These are phyloP conservation scores for Lichtheimia corymbifera DNA, from an alignment of 371 early-diverging fungal genomes.

Conservation along the genomic window DNA sequence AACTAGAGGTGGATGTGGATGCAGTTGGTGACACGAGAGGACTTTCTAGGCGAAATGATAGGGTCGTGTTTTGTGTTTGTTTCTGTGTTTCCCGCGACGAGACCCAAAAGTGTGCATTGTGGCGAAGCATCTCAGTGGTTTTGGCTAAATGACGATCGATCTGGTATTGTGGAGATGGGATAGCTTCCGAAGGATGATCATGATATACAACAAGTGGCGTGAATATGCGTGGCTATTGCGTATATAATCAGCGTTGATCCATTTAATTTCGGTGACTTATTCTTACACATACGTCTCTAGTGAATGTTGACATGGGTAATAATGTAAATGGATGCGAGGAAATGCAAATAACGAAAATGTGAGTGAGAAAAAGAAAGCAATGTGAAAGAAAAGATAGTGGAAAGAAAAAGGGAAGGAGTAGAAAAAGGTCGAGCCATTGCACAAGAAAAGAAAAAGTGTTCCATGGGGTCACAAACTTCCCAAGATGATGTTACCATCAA, in stretches of 20 bases:
- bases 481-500: too few relatives aligned
- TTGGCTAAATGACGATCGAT: conserved; percentile 37
- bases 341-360: conserved; percentile 9
- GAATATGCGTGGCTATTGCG: conserved; percentile 12
- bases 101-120: conserved; percentile 41
- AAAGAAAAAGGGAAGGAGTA: background rate
- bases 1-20: conserved; percentile 1
- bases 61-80: background rate
- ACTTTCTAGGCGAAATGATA: background rate
- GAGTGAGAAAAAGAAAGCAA: conserved; percentile 2
- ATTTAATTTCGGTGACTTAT: conserved; percentile 3
- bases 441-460: background rate
- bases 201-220: conserved; percentile 23
- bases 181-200: conserved; percentile 17
- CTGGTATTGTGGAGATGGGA: conserved; percentile 11
- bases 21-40: conserved; percentile 1
- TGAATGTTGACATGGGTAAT: background rate
- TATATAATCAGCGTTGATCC: conserved; percentile 4
- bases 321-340: conserved; percentile 2
- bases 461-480: too few relatives aligned
- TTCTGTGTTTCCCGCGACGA: background rate
- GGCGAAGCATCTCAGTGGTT: conserved; percentile 30
- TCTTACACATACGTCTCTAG: background rate
- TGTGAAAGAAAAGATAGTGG: background rate
- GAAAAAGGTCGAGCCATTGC: conserved; percentile 2